phyloP scores from a whole-genome alignment of 1,139 yeast species.

The Yamadazyma kanchanaburiensis region DNA sequence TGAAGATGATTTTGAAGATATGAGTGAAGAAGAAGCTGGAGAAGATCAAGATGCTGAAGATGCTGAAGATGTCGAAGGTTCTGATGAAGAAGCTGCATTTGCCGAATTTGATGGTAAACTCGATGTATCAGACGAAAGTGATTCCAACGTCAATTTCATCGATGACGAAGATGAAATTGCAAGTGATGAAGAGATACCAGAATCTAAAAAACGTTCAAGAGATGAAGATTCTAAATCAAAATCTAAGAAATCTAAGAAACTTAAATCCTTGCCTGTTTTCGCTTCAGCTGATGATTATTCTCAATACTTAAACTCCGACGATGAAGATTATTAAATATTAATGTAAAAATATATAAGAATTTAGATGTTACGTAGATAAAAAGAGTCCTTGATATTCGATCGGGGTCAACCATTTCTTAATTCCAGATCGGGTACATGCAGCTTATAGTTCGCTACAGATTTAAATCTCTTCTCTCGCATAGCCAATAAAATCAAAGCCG shows the following conservation, averaged over 20 bases:
- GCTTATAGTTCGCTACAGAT: too few species aligned
- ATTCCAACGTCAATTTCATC: slow-evolving; percentile 16
- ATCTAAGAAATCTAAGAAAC: slow-evolving; percentile 50
- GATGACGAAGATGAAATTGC: slow-evolving; percentile 15
- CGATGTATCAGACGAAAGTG: slow-evolving; percentile 18
- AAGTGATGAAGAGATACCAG: slow-evolving; percentile 8
- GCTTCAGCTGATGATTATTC: slow-evolving; percentile 92
- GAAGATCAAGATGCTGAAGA: slow-evolving; percentile 24
- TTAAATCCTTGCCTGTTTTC: slow-evolving; percentile 74
- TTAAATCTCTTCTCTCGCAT: too few species aligned
- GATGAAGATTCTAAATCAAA: slow-evolving; percentile 11
- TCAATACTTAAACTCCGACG: slow-evolving; percentile 64
- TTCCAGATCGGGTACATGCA: too few species aligned
- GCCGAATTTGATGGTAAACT: slow-evolving; percentile 31
- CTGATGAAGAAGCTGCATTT: slow-evolving; percentile 12
- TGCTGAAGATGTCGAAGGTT: slow-evolving; percentile 20
- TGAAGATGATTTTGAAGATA: slow-evolving; percentile 16
- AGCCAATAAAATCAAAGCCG: too few species aligned
- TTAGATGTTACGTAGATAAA: too few species aligned
- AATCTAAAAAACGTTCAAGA: slow-evolving; percentile 20
- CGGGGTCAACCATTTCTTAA: too few species aligned
- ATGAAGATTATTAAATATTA: slow-evolving; percentile 37
- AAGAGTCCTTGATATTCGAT: too few species aligned
- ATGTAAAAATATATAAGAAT: too few species aligned
- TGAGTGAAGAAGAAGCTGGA: slow-evolving; percentile 22